Conservation (phyloP, 2,329 filamentous ascomycete genomes). For the Colletotrichum sp. region DNA sequence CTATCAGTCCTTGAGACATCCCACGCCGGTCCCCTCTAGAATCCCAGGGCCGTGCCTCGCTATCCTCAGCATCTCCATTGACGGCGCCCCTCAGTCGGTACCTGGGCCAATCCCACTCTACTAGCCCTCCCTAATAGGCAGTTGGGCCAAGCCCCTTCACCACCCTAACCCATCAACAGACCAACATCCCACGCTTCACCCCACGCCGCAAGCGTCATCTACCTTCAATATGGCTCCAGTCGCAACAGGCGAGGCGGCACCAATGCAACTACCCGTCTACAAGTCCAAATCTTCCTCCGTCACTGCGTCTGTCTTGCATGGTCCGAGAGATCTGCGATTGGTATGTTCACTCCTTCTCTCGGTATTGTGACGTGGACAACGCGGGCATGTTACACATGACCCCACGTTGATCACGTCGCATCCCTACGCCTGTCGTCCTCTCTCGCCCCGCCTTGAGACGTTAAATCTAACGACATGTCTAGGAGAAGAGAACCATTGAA, state of each 20-base stretch:
- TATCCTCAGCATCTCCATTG: neutral
- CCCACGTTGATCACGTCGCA: conserved; percentile 15
- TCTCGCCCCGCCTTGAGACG: conserved; percentile 1
- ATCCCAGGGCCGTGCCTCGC: neutral
- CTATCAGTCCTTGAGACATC: conserved; percentile 19
- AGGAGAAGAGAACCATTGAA: conserved; percentile 58
- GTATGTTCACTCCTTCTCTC: conserved; percentile 42
- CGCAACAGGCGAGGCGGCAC: conserved; percentile 47
- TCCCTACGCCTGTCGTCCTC: neutral
- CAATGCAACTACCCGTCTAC: conserved; percentile 48
- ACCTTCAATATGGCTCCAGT: conserved; percentile 52
- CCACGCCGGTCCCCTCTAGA: conserved; percentile 19
- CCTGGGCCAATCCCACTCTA: conserved; percentile 18
- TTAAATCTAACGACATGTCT: conserved; percentile 22
- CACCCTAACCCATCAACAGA: conserved; percentile 13
- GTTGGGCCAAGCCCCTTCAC: conserved; percentile 21
- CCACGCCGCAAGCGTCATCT: conserved; percentile 35
- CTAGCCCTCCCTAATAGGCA: conserved; percentile 23
- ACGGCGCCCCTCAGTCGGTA: conserved; percentile 7
- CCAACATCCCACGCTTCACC: conserved; percentile 35
- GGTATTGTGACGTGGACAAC: conserved; percentile 8
- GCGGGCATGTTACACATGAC: conserved; percentile 34
- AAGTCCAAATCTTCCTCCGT: conserved; percentile 48
- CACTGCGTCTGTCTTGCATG: conserved; percentile 62
- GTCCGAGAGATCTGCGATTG: conserved; percentile 61